Conservation (phyloP, 2,329 filamentous ascomycete species). For the Fusarium pseudograminearum region DNA sequence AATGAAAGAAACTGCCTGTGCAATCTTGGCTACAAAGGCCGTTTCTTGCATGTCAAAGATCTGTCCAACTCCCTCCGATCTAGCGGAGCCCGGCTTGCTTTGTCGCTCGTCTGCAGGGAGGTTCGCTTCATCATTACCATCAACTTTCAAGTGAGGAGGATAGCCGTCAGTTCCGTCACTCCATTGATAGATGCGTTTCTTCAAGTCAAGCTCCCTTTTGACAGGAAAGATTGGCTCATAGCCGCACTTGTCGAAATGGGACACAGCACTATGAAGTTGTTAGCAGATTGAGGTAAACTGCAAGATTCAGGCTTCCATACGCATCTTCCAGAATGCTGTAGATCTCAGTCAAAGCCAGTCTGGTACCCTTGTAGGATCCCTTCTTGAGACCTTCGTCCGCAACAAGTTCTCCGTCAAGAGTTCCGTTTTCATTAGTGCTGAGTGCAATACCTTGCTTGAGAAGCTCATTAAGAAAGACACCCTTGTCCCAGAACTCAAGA, state of each 20-base stretch:
- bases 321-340: slow-evolving; percentile 30
- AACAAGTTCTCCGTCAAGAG: slow-evolving; percentile 4
- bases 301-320: neutral
- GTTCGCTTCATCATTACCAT: neutral
- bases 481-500: slow-evolving; percentile 27
- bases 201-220: slow-evolving; percentile 7
- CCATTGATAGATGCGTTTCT: slow-evolving; percentile 24
- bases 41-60: slow-evolving; percentile 25
- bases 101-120: slow-evolving; percentile 8
- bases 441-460: slow-evolving; percentile 19
- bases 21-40: neutral
- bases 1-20: slow-evolving; percentile 4
- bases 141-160: slow-evolving; percentile 24
- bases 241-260: slow-evolving; percentile 12
- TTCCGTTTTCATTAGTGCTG: slow-evolving; percentile 8
- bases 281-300: neutral
- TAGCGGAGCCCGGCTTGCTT: neutral
- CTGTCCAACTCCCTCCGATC: neutral
- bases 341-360: slow-evolving; percentile 27
- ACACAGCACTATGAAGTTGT: neutral
- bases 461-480: slow-evolving; percentile 33
- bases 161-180: slow-evolving; percentile 13
- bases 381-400: slow-evolving; percentile 7
- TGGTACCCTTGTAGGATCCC: slow-evolving; percentile 24
- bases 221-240: slow-evolving; percentile 24